phyloP scores from a whole-genome alignment of 1,284 basidiomycete species.

The Malassezia dermatis region DNA sequence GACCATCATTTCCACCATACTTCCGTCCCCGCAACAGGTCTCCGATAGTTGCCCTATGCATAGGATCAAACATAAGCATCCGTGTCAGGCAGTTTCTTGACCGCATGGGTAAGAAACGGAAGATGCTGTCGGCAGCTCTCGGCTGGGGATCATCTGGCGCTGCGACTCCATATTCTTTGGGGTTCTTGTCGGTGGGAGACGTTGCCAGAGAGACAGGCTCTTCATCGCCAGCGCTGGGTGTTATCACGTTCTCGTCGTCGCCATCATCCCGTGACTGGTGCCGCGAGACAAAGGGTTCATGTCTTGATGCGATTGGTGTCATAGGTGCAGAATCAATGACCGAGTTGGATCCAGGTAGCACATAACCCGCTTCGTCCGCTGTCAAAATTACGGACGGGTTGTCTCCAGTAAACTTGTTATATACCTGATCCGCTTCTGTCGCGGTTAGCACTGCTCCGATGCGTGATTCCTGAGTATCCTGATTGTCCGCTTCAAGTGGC shows the following conservation, averaged over 20 bases:
- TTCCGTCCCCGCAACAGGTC: slow-evolving; percentile 68
- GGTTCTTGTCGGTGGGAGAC: background rate
- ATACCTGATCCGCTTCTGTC: background rate
- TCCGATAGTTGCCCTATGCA: slow-evolving; percentile 80
- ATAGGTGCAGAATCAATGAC: background rate
- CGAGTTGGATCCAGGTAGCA: background rate
- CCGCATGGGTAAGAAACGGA: slow-evolving; percentile 89
- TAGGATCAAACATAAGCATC: slow-evolving; percentile 86
- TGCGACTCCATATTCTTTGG: background rate
- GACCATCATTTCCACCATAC: slow-evolving; percentile 36
- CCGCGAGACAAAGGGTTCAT: background rate
- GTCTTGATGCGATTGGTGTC: slow-evolving; percentile 4
- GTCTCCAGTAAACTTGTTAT: slow-evolving; percentile 3
- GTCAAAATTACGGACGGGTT: slow-evolving; percentile 1
- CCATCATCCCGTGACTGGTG: background rate
- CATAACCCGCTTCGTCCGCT: slow-evolving; percentile 11
- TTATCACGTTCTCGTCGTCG: background rate
- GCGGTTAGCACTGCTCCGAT: background rate
- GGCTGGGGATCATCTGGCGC: slow-evolving; percentile 18
- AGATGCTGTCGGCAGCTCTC: slow-evolving; percentile 82
- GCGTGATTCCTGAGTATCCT: slow-evolving; percentile 7
- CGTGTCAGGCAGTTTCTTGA: slow-evolving; percentile 64
- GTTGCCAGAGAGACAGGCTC: background rate
- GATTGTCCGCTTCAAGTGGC: background rate
- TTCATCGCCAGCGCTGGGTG: background rate